phyloP scores from a whole-genome alignment of 352 stramenopile species.

The Globisporangium solare region DNA sequence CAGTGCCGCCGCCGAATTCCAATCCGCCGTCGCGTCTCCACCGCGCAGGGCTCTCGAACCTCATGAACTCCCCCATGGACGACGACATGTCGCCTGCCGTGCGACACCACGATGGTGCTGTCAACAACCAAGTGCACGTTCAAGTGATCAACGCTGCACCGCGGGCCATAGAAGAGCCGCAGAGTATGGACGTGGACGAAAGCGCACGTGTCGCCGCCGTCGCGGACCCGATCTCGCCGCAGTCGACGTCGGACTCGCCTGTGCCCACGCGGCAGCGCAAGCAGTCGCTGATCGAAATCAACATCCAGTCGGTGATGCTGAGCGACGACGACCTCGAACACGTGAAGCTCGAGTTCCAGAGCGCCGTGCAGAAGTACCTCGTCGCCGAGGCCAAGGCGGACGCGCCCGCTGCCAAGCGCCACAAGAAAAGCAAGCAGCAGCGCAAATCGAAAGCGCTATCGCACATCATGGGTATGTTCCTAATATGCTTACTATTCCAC shows the following conservation, averaged over 20 bases:
- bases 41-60: conserved; percentile 31
- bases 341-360: conserved; percentile 40
- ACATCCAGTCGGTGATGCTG: conserved; percentile 25
- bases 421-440: conserved; percentile 60
- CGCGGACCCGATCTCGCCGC: conserved; percentile 1
- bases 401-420: conserved; percentile 39
- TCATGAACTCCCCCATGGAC: conserved; percentile 63
- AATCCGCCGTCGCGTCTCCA: conserved; percentile 6
- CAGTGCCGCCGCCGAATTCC: conserved; percentile 9
- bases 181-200: conserved; percentile 5
- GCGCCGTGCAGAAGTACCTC: conserved; percentile 29
- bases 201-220: neutral
- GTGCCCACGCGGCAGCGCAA: conserved; percentile 1
- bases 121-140: too few species aligned
- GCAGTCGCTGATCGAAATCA: conserved; percentile 17
- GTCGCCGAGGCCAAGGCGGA: conserved; percentile 17
- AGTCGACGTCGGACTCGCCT: conserved; percentile 20
- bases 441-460: conserved; percentile 18
- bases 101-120: too few species aligned
- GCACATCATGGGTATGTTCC: conserved; percentile 4
- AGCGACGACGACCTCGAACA: conserved; percentile 31
- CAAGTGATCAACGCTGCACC: neutral
- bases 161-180: neutral
- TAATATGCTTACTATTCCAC: conserved; percentile 4
- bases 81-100: conserved; percentile 16